Base-by-base conservation (phyloP, 2,329 filamentous ascomycete genomes). In the Emydomyces testavorans region DNA sequence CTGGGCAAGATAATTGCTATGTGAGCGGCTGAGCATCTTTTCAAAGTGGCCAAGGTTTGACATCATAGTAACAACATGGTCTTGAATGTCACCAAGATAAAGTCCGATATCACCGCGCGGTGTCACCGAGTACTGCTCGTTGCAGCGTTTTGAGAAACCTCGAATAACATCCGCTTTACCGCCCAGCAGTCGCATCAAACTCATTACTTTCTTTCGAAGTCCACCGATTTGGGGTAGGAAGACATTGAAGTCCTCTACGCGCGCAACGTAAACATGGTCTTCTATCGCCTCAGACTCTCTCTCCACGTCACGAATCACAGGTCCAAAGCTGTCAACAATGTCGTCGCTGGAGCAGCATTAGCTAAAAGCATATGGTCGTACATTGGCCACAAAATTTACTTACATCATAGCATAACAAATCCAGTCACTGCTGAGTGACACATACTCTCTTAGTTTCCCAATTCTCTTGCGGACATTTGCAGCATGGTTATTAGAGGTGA, bases 21-120 rank as follows among this genome's bases (percentile, higher is more conserved):
- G 92, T 1, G 85, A 85, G 18, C 92, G 83, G 23, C 84, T 89
- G 42, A 98, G 76, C 76, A 98, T 95, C 74, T 96, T 96, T 65
- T 98, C 92, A 57, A 94, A 95, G 64, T 98, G 92, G 1, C 80
- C 80, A 58, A 98, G 68, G 66, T 94, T 98, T 57, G 85, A 92
- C 77, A 94, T 94, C 90, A 96, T 96, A 38, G 92, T 98, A 51
- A 98, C 87, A 46, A 98, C 90, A 76, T 98, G 92, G 68, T 98
- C 92, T 67, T 98, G 92, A 54, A 98, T 95, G 68, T 98, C 92
- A 60, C 87, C 87, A 29, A 98, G 77, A 62, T 98, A 98, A 59
- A 98, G 78, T 18, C 89, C 92, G 55, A 98, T 94, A 62, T 98
- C 92, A 70, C 92, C 92, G 40, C 89, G 85, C 5, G 92, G 92